Conservation (phyloP, 768 basidiomycete species). For the Lentinula edodes region DNA sequence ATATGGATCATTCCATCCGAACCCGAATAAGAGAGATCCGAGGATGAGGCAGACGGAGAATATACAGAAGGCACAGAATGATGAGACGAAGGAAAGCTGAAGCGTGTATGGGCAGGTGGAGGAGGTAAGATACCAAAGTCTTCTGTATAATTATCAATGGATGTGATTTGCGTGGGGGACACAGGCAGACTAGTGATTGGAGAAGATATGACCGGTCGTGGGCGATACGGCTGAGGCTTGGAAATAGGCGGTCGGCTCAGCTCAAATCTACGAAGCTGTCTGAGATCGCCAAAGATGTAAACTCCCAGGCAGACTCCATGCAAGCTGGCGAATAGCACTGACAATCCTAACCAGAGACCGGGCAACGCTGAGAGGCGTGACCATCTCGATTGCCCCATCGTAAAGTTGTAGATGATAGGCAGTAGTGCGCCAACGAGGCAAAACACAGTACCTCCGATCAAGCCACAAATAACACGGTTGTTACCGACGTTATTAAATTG, state of each 20-base stretch:
- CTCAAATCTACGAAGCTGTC: conserved; percentile 75
- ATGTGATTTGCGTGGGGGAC: conserved; percentile 4
- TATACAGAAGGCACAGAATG: conserved; percentile 13
- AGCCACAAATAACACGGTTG: conserved; percentile 62
- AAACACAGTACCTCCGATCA: conserved; percentile 53
- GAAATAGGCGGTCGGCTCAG: conserved; percentile 66
- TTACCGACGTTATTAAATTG: conserved; percentile 72
- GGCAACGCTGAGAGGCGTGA: conserved; percentile 55
- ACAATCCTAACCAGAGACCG: conserved; percentile 66
- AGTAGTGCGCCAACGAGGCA: conserved; percentile 41
- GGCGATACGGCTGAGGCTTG: conserved; percentile 30
- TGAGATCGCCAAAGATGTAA: conserved; percentile 74
- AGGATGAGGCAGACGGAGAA: conserved; percentile 15
- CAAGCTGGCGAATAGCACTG: conserved; percentile 54
- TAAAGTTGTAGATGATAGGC: conserved; percentile 44
- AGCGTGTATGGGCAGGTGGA: conserved; percentile 19
- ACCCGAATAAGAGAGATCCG: conserved; percentile 17
- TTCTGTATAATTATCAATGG: conserved; percentile 13
- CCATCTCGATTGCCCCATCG: conserved; percentile 45
- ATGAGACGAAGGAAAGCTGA: conserved; percentile 16
- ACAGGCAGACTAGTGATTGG: conserved; percentile 15
- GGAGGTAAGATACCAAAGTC: conserved; percentile 22
- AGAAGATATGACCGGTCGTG: conserved; percentile 15
- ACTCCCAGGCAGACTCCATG: conserved; percentile 76
- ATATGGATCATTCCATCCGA: conserved; percentile 18